A percentile compares a stretch with the other conserved stretches of the same genome.
These are phyloP conservation scores for Friedmanniomyces simplex DNA, from an alignment of 495 filamentous ascomycete species.

Conservation along the genomic window DNA sequence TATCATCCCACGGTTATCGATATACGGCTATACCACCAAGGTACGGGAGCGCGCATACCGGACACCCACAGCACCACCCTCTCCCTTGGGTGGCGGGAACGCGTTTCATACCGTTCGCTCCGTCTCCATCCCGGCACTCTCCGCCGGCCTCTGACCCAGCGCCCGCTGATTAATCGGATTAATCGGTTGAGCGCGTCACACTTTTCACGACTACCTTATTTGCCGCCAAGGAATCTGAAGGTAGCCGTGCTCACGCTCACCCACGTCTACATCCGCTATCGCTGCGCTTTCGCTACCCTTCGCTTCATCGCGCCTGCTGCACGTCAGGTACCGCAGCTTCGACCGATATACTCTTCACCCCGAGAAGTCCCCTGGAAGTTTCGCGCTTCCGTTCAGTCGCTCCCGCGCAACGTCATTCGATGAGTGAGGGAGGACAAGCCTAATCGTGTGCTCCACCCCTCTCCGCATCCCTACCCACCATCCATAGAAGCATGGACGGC, in stretches of 20 bases:
- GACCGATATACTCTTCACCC: background rate
- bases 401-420: constrained; percentile 5
- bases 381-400: background rate
- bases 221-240: no score
- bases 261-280: background rate
- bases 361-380: background rate
- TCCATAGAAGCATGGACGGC: constrained; percentile 12
- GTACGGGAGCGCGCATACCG: no score
- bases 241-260: background rate
- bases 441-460: background rate
- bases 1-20: no score
- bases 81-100: no score
- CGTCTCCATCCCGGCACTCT: no score
- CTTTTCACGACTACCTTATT: no score
- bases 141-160: no score
- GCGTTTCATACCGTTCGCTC: no score
- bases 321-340: constrained; percentile 6
- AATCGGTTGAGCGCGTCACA: no score
- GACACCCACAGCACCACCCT: no score
- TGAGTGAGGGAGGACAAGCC: constrained; percentile 2
- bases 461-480: constrained; percentile 9
- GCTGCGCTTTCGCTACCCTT: background rate
- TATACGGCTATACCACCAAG: no score
- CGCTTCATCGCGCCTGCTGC: constrained; percentile 8
- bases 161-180: no score